Conservation (phyloP, 108 stramenopile genomes). For the Cylindrotheca fusiformis region DNA sequence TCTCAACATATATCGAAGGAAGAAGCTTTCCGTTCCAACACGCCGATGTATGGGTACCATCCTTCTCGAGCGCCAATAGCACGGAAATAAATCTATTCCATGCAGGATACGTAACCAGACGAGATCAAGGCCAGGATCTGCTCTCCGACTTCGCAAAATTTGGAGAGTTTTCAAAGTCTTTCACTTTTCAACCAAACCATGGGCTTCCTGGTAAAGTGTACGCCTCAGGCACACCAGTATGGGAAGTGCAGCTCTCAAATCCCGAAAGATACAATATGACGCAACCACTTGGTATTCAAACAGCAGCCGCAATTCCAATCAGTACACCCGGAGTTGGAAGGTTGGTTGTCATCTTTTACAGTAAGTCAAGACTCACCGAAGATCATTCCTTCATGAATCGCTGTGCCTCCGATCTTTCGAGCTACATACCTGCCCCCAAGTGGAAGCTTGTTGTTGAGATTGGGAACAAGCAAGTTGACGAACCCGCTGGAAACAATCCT, state of each 20-base stretch:
- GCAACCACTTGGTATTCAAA: constrained; percentile 51
- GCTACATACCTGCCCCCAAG: constrained; percentile 45
- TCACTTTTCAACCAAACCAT: constrained; percentile 51
- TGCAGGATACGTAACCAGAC: constrained; percentile 28
- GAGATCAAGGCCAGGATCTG: constrained; percentile 17
- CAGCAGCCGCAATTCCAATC: constrained; percentile 51
- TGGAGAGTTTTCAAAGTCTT: constrained; percentile 57
- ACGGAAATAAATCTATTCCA: constrained; percentile 27
- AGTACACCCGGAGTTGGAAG: constrained; percentile 37
- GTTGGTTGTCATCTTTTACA: constrained; percentile 60
- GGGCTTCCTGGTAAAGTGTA: constrained; percentile 71
- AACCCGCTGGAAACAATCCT: too few relatives aligned
- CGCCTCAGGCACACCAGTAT: constrained; percentile 25
- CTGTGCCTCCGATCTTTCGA: constrained; percentile 26
- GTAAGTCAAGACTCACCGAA: constrained; percentile 29
- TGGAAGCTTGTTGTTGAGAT: constrained; percentile 68
- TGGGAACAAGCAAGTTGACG: too few relatives aligned
- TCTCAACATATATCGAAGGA: constrained; percentile 33
- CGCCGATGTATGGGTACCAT: constrained; percentile 61
- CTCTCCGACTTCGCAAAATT: constrained; percentile 36
- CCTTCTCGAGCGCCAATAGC: constrained; percentile 9
- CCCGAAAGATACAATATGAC: constrained; percentile 58
- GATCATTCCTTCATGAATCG: constrained; percentile 24
- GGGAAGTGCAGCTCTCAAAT: constrained; percentile 44
- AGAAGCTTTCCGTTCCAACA: constrained; percentile 46